These are phyloP conservation scores for Vanderwaltozyma tropicalis DNA, from an alignment of 805 yeast species.

Conservation along the genomic window DNA sequence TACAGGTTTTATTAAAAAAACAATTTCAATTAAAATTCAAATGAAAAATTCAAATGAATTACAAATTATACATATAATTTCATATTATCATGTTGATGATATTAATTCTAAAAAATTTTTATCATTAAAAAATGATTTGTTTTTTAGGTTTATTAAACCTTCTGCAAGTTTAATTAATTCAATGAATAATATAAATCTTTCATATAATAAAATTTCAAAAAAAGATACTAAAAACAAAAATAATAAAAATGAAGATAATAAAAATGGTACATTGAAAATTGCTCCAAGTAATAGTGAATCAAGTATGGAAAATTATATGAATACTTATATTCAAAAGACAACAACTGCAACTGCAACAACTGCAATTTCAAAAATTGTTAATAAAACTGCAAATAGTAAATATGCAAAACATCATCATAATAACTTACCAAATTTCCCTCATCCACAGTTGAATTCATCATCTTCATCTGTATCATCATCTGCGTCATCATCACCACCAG, in stretches of 20 bases:
- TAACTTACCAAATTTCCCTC: not conserved
- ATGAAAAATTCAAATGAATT: too few species aligned
- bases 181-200: conserved; percentile 46
- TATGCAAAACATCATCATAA: not conserved
- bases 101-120: conserved; percentile 45
- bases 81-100: conserved; percentile 69
- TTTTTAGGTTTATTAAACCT: conserved; percentile 40
- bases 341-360: not conserved
- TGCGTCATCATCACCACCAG: not conserved
- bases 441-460: not conserved
- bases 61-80: conserved; percentile 45
- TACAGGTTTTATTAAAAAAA: conserved; percentile 69
- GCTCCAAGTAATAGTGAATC: not conserved
- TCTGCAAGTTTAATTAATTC: conserved; percentile 43
- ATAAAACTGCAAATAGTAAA: not conserved
- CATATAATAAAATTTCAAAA: conserved; percentile 33
- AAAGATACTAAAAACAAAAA: not conserved
- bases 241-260: not conserved
- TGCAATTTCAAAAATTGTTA: not conserved
- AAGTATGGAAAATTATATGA: not conserved
- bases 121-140: conserved; percentile 46
- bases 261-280: not conserved
- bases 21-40: conserved; percentile 59
- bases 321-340: not conserved
- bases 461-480: not conserved